phyloP scores from a whole-genome alignment of 208 protist species.

The Herpetomonas tarakana region DNA sequence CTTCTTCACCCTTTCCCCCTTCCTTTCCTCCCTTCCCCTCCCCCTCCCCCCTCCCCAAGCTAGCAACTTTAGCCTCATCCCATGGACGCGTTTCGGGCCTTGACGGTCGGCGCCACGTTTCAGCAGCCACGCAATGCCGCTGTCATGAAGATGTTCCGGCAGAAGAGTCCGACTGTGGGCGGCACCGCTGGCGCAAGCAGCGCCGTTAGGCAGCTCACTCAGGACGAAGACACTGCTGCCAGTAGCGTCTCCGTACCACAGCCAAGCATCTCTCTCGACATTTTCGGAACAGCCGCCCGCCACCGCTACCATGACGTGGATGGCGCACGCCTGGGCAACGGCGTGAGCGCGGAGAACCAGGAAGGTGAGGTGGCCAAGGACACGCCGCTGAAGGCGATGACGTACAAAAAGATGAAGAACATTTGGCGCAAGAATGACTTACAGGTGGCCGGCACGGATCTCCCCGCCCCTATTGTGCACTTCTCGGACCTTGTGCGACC shows the following conservation, averaged over 20 bases:
- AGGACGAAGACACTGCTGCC: slow-evolving; percentile 7
- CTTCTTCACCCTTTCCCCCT: not conserved
- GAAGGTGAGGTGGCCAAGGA: slow-evolving; percentile 4
- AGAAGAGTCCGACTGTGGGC: slow-evolving; percentile 14
- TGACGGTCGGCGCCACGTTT: slow-evolving; percentile 67
- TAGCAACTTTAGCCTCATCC: not conserved
- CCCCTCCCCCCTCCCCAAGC: not conserved
- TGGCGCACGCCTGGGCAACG: not conserved
- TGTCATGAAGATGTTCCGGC: slow-evolving; percentile 58
- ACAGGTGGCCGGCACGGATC: slow-evolving; percentile 68
- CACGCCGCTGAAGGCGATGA: slow-evolving; percentile 70
- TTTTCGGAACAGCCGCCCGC: slow-evolving; percentile 31
- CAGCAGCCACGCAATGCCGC: slow-evolving; percentile 39
- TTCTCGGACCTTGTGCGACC: slow-evolving; percentile 82
- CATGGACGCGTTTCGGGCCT: slow-evolving; percentile 66
- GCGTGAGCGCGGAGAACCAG: not conserved
- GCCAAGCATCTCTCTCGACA: slow-evolving; percentile 45
- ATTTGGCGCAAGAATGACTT: slow-evolving; percentile 82
- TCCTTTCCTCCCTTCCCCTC: not conserved
- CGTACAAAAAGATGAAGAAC: slow-evolving; percentile 70
- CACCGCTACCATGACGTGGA: not conserved
- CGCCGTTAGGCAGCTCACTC: slow-evolving; percentile 6
- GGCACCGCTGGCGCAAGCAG: slow-evolving; percentile 10
- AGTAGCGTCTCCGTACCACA: slow-evolving; percentile 36
- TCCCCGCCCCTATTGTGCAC: slow-evolving; percentile 81